A percentile compares a stretch with the other conserved stretches of the same genome.
These are phyloP conservation scores for Tolypocladium sp. DNA, from an alignment of 2,329 filamentous ascomycete genomes.

Conservation along the genomic window DNA sequence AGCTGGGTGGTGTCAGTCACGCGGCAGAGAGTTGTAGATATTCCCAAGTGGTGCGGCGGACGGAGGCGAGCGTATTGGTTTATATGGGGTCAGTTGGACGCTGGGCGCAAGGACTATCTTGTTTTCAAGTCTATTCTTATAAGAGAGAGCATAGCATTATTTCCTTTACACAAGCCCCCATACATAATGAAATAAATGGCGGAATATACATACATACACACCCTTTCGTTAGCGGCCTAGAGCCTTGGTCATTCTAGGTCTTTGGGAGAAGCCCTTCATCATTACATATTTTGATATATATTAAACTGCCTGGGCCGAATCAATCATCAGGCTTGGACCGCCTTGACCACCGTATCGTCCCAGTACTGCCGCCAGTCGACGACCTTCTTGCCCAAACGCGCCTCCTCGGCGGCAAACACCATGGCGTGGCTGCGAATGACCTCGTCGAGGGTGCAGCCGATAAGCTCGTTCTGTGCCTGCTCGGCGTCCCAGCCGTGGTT, in stretches of 20 bases:
- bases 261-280: not conserved
- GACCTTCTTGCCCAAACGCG: conserved; percentile 58
- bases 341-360: conserved; percentile 28
- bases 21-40: not conserved
- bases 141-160: not conserved
- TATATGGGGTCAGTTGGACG: not conserved
- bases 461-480: conserved; percentile 62
- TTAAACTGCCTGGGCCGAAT: not conserved
- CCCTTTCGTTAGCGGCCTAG: not conserved
- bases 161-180: not conserved
- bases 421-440: conserved; percentile 82
- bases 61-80: not conserved
- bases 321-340: conserved; percentile 1
- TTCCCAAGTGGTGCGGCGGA: not conserved
- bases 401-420: conserved; percentile 91
- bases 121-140: not conserved
- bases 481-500: conserved; percentile 55
- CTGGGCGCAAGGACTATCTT: not conserved
- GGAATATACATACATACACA: not conserved
- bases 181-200: not conserved
- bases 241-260: not conserved
- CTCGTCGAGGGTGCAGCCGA: conserved; percentile 82
- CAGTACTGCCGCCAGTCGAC: conserved; percentile 75
- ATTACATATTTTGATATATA: not conserved
- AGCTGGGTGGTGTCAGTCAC: not conserved